Evolutionary conservation across 2,329 filamentous ascomycete species (phyloP).

Genomic region (Zymoseptoria pseudotritici): DNA sequence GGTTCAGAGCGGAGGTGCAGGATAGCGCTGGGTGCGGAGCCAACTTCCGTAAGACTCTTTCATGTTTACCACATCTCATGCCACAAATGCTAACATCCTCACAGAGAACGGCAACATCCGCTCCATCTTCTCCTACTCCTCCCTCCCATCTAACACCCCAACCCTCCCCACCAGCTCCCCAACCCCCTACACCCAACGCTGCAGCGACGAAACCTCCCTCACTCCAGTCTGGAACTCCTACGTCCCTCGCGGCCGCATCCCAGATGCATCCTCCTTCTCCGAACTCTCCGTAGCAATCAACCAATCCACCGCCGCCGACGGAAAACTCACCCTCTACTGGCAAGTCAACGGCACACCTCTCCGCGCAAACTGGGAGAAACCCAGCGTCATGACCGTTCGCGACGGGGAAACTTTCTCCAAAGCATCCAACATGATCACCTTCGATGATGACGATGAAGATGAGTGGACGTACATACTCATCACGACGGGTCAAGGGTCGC

Average conservation of each 20-base stretch:
- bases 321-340: conserved; percentile 31
- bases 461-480: conserved; percentile 32
- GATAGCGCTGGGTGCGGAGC: conserved; percentile 26
- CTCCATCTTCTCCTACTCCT: conserved; percentile 36
- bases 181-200: conserved; percentile 31
- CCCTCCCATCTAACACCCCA: conserved; percentile 19
- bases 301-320: conserved; percentile 23
- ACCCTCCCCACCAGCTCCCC: conserved; percentile 23
- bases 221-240: conserved; percentile 34
- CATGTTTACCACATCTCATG: neutral
- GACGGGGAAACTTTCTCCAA: conserved; percentile 31
- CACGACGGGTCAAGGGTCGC: conserved; percentile 22
- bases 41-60: conserved; percentile 14
- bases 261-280: conserved; percentile 14
- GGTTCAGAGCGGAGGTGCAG: conserved; percentile 30
- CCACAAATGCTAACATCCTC: neutral
- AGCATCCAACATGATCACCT: conserved; percentile 33
- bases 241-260: conserved; percentile 26
- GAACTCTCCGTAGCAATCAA: conserved; percentile 25
- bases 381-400: conserved; percentile 39
- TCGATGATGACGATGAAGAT: conserved; percentile 11
- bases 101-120: conserved; percentile 24
- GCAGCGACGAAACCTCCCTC: conserved; percentile 35
- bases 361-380: conserved; percentile 37
- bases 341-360: conserved; percentile 39